A percentile compares a stretch with the other conserved stretches of the same genome.
These are phyloP conservation scores for Solanum chacoense DNA, from an alignment of 305 asterid genomes.

Conservation along the genomic window DNA sequence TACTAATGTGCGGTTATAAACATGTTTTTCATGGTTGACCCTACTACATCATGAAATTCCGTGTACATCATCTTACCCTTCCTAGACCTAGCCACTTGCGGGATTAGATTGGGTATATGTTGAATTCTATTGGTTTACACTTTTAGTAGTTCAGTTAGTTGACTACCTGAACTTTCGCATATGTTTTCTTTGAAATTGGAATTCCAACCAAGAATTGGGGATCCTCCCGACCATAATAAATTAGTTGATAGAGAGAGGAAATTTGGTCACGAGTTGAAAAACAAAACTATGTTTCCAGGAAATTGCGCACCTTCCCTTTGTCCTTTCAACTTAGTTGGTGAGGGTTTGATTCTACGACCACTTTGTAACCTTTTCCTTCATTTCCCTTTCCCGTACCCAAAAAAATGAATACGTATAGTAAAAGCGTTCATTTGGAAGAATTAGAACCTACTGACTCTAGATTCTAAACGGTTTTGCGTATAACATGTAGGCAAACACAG, in stretches of 20 bases:
- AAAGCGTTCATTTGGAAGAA: background rate
- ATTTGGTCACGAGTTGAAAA: too few species aligned
- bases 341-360: background rate
- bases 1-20: background rate
- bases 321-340: background rate
- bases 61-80: background rate
- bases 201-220: too few species aligned
- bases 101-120: background rate
- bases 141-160: background rate
- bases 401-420: background rate
- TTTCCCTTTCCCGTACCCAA: background rate
- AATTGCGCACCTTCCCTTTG: too few species aligned
- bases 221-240: too few species aligned
- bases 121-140: background rate
- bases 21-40: background rate
- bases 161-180: background rate
- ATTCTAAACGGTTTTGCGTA: background rate
- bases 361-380: background rate
- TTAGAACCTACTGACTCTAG: background rate
- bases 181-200: too few species aligned
- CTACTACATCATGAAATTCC: background rate
- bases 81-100: background rate
- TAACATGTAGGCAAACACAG: slow-evolving; percentile 43
- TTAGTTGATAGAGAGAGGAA: too few species aligned
- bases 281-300: too few species aligned